Percentiles rank a stretch among this genome's conserved stretches.
These are phyloP conservation scores for Drosera capensis DNA, from an alignment of 148 eudicot genomes.

Conservation along the genomic window DNA sequence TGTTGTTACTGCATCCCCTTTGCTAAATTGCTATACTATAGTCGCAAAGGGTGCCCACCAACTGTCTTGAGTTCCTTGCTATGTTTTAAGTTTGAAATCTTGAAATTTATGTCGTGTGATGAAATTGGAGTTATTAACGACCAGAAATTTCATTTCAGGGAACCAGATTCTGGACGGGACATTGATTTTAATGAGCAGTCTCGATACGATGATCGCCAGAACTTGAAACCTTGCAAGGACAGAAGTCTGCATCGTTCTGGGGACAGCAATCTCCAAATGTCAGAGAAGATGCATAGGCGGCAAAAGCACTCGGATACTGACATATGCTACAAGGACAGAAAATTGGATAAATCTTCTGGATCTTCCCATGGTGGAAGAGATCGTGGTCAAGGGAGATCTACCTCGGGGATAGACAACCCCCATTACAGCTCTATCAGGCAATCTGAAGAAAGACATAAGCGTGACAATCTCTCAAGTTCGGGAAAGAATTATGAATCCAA, in stretches of 20 bases:
- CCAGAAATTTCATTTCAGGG: constrained; percentile 15
- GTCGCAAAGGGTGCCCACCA: no score
- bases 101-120: background rate
- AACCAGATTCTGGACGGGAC: constrained; percentile 14
- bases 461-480: constrained; percentile 12
- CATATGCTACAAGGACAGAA: constrained; percentile 10
- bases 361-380: constrained; percentile 19
- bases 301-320: constrained; percentile 19
- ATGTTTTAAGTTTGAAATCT: background rate
- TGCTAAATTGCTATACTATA: no score
- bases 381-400: constrained; percentile 25
- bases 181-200: constrained; percentile 9
- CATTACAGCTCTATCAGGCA: constrained; percentile 13
- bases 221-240: constrained; percentile 7
- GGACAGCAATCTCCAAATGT: constrained; percentile 15
- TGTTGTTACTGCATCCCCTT: no score
- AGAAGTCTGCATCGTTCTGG: constrained; percentile 21
- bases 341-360: constrained; percentile 16
- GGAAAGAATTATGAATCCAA: constrained; percentile 14
- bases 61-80: no score
- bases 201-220: constrained; percentile 6
- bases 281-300: constrained; percentile 18
- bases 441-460: constrained; percentile 19
- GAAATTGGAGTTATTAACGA: no score
- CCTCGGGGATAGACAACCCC: constrained; percentile 20